These are phyloP conservation scores for Teunomyces cretensis DNA, from an alignment of 805 yeast species.

Conservation along the genomic window DNA sequence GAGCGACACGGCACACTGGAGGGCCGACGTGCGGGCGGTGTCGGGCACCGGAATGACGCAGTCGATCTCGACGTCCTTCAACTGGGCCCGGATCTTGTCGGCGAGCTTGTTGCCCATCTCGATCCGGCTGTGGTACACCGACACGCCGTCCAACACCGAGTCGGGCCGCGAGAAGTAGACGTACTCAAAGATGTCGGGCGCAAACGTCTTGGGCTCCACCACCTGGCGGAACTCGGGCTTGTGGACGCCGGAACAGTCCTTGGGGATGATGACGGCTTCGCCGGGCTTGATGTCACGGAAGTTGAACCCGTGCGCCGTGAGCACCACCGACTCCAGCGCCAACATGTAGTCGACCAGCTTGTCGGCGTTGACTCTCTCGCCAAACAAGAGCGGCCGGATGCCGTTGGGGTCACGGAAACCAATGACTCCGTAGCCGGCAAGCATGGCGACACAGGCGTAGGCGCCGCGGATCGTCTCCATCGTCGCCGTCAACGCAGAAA, in stretches of 20 bases:
- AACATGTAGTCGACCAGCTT: conserved; percentile 87
- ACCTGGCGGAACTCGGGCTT: conserved; percentile 85
- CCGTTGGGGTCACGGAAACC: conserved; percentile 98
- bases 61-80: conserved; percentile 61
- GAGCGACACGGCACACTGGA: conserved; percentile 83
- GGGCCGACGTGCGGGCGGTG: conserved; percentile 93
- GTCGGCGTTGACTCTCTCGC: conserved; percentile 69
- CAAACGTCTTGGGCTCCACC: conserved; percentile 70
- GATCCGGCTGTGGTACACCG: conserved; percentile 88
- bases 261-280: conserved; percentile 92
- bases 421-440: conserved; percentile 93
- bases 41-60: conserved; percentile 98
- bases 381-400: conserved; percentile 85
- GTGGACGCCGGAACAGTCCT: conserved; percentile 48
- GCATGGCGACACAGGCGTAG: conserved; percentile 92
- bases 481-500: conserved; percentile 81
- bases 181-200: conserved; percentile 96
- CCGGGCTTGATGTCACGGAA: conserved; percentile 90
- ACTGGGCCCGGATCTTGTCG: conserved; percentile 51
- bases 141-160: conserved; percentile 92
- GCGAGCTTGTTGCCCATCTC: conserved; percentile 94
- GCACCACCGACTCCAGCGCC: conserved; percentile 92
- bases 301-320: conserved; percentile 86
- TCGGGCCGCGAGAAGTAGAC: conserved; percentile 98
- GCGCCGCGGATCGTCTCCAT: conserved; percentile 86